Evolutionary conservation across 192 early-diverging fungal species (phyloP).

Genomic region (Podila epigama): DNA sequence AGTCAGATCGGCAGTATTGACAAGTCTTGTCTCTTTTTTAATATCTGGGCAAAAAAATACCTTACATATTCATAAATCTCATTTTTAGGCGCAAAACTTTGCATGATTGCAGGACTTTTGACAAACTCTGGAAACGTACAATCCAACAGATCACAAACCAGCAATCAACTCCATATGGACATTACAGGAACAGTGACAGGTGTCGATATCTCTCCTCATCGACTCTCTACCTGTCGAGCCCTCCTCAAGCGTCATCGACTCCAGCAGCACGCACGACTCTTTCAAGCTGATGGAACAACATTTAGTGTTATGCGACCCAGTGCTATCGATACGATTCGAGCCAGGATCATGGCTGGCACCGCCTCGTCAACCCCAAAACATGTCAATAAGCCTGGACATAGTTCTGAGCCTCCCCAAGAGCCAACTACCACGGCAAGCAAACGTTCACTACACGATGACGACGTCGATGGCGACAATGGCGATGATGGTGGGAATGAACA

Average conservation of each 20-base stretch:
- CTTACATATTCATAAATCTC: not conserved
- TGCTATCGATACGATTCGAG: conserved; percentile 36
- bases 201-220: conserved; percentile 81
- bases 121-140: conserved; percentile 52
- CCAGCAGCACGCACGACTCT: conserved; percentile 66
- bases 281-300: conserved; percentile 81
- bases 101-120: conserved; percentile 78
- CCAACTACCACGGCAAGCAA: not conserved
- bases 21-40: too few relatives aligned
- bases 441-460: conserved; percentile 9
- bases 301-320: conserved; percentile 80
- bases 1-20: too few relatives aligned
- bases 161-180: conserved; percentile 31
- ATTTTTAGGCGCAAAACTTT: conserved; percentile 81
- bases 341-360: conserved; percentile 28
- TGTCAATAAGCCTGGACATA: too few relatives aligned
- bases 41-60: too few relatives aligned
- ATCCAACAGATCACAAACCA: conserved; percentile 8
- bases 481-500: not conserved
- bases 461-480: conserved; percentile 1
- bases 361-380: conserved; percentile 3
- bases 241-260: conserved; percentile 76
- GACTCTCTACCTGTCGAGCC: conserved; percentile 77
- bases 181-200: conserved; percentile 89
- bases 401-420: too few relatives aligned